Evolutionary conservation across 1,284 basidiomycete species (phyloP), one percentile per base, ranked within the genome.

Genomic region (Ganoderma leucocontextum): DNA sequence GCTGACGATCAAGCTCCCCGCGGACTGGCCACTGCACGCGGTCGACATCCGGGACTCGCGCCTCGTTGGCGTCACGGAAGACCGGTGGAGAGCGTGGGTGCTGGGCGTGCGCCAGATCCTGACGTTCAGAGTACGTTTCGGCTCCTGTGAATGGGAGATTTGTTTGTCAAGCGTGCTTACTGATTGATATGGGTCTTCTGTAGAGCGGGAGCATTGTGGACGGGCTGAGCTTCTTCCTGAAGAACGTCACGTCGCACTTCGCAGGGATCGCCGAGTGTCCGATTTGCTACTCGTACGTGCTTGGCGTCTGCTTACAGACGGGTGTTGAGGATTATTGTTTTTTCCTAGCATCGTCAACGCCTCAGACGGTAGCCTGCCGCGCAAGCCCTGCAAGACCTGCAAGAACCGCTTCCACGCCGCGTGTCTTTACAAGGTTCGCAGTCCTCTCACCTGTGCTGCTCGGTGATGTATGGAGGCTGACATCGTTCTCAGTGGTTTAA

Each of bases 321-420:
- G 38, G 19, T 2, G 9, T 35, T 63, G 36, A n/a, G 19, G 59
- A 42, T 10, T 29, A 49, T 15, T 7, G 6, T 19, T 19, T 13
- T 38, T 52, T 25, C 12, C n/a, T 80, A 97, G 95, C 13, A 96
- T 99, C 76, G 97, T 99, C 77, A 95, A 92, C 71, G 91, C 96
- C 36, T 93, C 91, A 78, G 98, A 99, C 77, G 90, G 94, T 7
- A 92, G 88, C 66, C 83, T 99, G 42, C 97, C 98, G 0, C 91
- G 90, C 72, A 98, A 97, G 77, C 92, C 95, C 0, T 99, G 98
- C 83, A 91, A 90, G 79, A 99, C 94, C 2, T 98, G 97, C 83
- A 96, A 95, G 81, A 98, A 99, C 81, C 86, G 91, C 60, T 99
- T 99, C 88, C 98, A 99, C 79, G 91, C 95, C 0, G 90, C 88